Evolutionary conservation across 345 rosid genomes (phyloP).

Genomic region (Tarenaya hassleriana): DNA sequence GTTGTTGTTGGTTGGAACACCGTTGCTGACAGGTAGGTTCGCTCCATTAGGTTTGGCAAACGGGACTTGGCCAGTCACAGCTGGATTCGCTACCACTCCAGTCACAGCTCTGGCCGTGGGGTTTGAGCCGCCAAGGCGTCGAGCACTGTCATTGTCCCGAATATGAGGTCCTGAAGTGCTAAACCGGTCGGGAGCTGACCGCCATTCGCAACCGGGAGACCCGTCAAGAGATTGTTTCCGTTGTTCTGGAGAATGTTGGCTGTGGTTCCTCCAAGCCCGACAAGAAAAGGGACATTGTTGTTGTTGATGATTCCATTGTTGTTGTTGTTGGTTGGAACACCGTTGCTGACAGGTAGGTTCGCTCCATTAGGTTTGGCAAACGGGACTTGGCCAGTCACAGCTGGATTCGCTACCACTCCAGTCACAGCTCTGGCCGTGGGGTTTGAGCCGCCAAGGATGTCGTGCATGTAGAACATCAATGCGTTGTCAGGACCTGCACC

Average conservation of each 20-base stretch:
- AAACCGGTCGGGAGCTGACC: constrained; percentile 51
- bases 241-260: constrained; percentile 43
- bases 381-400: constrained; percentile 64
- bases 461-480: constrained; percentile 69
- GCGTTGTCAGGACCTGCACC: constrained; percentile 26
- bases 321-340: constrained; percentile 52
- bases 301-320: constrained; percentile 63
- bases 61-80: constrained; percentile 64
- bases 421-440: constrained; percentile 72
- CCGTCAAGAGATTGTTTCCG: constrained; percentile 38
- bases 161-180: constrained; percentile 58
- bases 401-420: constrained; percentile 60
- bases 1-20: constrained; percentile 52
- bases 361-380: constrained; percentile 86
- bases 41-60: constrained; percentile 86
- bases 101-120: constrained; percentile 72
- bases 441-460: constrained; percentile 69
- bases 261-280: constrained; percentile 64
- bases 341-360: constrained; percentile 57
- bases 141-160: constrained; percentile 52
- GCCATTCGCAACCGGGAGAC: constrained; percentile 39
- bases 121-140: constrained; percentile 71
- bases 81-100: constrained; percentile 60
- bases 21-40: constrained; percentile 57
- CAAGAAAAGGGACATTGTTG: constrained; percentile 77